A percentile compares a stretch with the other conserved stretches of the same genome.
phyloP scores from a whole-genome alignment of 768 basidiomycete species.

The Psilocybe cyanescens region DNA sequence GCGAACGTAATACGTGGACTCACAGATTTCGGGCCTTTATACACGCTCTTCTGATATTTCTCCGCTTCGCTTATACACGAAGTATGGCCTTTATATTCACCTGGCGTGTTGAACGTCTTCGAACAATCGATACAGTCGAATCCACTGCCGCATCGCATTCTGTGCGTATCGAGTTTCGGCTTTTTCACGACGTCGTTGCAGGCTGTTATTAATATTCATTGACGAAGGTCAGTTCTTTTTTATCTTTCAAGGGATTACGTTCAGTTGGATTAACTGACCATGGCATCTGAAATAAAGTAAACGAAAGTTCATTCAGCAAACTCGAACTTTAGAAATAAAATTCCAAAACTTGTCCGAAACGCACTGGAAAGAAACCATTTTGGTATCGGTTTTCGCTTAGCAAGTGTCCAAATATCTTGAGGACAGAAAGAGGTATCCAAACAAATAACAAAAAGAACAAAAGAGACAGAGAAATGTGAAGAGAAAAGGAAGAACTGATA shows the following conservation, averaged over 20 bases:
- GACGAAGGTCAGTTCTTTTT: neutral
- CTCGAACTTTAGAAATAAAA: neutral
- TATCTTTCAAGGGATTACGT: neutral
- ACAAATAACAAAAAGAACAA: too few species aligned
- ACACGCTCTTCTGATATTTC: conserved; percentile 88
- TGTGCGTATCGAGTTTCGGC: conserved; percentile 88
- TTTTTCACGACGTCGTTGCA: conserved; percentile 93
- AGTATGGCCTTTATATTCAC: conserved; percentile 82
- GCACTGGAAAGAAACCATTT: conserved; percentile 38
- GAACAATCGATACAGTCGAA: conserved; percentile 91
- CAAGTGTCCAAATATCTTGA: too few species aligned
- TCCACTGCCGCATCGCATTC: conserved; percentile 59
- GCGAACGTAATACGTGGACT: conserved; percentile 9
- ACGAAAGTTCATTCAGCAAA: neutral
- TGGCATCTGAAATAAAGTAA: conserved; percentile 59
- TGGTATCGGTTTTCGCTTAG: neutral
- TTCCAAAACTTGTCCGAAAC: conserved; percentile 2
- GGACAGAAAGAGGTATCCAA: too few species aligned
- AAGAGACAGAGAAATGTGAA: too few species aligned
- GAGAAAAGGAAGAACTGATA: too few species aligned
- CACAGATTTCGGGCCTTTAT: conserved; percentile 77
- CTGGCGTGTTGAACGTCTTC: conserved; percentile 76
- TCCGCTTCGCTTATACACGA: conserved; percentile 89
- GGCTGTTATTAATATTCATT: conserved; percentile 36
- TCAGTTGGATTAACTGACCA: conserved; percentile 42